phyloP scores from a whole-genome alignment of 768 basidiomycete genomes.

The Kwoniella dendrophila region DNA sequence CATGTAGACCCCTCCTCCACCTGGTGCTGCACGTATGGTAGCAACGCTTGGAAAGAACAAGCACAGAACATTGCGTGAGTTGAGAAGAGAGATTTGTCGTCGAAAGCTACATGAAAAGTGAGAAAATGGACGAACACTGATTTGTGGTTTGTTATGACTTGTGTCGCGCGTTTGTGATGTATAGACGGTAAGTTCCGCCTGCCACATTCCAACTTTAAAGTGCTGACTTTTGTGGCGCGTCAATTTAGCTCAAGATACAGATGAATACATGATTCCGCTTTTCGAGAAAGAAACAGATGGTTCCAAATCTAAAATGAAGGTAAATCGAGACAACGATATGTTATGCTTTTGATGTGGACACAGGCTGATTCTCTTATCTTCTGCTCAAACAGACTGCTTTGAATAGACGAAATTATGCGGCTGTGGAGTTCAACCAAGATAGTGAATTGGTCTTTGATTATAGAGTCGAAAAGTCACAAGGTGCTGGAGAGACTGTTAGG shows the following conservation, averaged over 20 bases:
- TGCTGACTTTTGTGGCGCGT: background rate
- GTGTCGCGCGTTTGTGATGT: background rate
- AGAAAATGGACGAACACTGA: background rate
- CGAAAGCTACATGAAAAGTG: background rate
- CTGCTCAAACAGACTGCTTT: background rate
- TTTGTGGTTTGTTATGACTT: background rate
- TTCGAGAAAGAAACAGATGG: slow-evolving; percentile 80
- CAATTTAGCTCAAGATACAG: slow-evolving; percentile 69
- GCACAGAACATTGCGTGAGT: slow-evolving; percentile 75
- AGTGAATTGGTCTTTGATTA: slow-evolving; percentile 79
- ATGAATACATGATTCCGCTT: slow-evolving; percentile 82
- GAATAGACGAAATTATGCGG: slow-evolving; percentile 77
- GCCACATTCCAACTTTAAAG: background rate
- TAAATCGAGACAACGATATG: slow-evolving; percentile 13
- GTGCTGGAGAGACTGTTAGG: slow-evolving; percentile 77
- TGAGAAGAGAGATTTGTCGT: background rate
- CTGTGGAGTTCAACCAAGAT: slow-evolving; percentile 62
- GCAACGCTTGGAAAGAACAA: slow-evolving; percentile 70
- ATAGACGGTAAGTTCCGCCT: slow-evolving; percentile 17
- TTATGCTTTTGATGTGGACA: background rate
- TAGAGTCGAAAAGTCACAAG: slow-evolving; percentile 81
- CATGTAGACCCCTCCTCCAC: slow-evolving; percentile 65
- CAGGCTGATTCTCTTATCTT: background rate
- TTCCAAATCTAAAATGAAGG: slow-evolving; percentile 67
- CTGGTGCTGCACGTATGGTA: slow-evolving; percentile 75